Evolutionary conservation across 768 basidiomycete species (phyloP).

Genomic region (Mycena galericulata): DNA sequence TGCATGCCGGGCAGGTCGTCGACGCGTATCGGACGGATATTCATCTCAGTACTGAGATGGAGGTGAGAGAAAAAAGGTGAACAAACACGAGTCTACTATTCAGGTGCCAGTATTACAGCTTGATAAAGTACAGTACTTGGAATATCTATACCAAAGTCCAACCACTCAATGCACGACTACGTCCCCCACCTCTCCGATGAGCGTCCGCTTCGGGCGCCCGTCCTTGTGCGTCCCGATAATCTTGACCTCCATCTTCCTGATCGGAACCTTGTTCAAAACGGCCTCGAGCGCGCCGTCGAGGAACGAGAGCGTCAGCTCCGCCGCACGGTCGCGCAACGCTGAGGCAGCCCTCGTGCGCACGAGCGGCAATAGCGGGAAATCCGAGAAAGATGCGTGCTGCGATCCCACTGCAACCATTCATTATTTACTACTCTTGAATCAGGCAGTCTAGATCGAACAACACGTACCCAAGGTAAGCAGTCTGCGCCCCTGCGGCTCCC

Average conservation of each 20-base stretch:
- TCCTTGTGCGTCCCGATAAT: constrained; percentile 57
- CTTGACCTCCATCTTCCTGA: constrained; percentile 52
- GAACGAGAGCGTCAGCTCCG: constrained; percentile 55
- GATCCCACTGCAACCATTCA: constrained; percentile 52
- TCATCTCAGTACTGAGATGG: constrained; percentile 46
- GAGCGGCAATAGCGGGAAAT: constrained; percentile 59
- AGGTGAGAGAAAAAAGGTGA: too few relatives aligned
- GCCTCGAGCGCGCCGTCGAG: constrained; percentile 55
- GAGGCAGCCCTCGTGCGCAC: constrained; percentile 47
- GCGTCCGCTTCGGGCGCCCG: constrained; percentile 57
- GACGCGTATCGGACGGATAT: constrained; percentile 61
- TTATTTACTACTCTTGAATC: too few relatives aligned
- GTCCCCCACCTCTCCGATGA: constrained; percentile 58
- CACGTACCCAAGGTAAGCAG: constrained; percentile 63
- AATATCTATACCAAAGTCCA: too few relatives aligned
- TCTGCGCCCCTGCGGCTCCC: constrained; percentile 60
- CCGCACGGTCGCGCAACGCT: constrained; percentile 50
- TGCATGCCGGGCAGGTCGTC: constrained; percentile 97
- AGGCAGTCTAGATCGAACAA: background rate
- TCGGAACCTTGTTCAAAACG: constrained; percentile 43
- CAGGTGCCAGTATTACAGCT: background rate
- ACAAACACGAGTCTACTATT: too few relatives aligned
- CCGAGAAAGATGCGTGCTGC: constrained; percentile 60
- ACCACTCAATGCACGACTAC: constrained; percentile 49
- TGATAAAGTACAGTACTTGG: background rate